phyloP scores from a whole-genome alignment of 176 grass and related monocot genomes.

The Pontederia paniculata region DNA sequence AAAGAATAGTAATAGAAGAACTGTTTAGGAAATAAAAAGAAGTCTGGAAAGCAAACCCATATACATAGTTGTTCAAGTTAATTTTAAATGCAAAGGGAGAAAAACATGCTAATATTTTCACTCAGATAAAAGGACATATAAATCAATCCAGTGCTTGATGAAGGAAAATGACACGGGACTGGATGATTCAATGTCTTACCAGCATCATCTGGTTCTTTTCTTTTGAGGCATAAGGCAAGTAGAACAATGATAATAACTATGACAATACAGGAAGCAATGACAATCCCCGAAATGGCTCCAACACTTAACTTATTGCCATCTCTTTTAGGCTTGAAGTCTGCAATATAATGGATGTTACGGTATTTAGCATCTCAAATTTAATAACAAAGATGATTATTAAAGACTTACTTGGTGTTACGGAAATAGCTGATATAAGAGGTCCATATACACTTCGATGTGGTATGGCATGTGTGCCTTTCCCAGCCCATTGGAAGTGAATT shows the following conservation, averaged over 20 bases:
- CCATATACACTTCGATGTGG: slow-evolving; percentile 27
- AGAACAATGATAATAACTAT: neutral
- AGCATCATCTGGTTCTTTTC: neutral
- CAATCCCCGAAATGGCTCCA: slow-evolving; percentile 9
- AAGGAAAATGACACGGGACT: no score
- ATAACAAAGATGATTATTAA: neutral
- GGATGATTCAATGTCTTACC: neutral
- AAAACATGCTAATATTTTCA: no score
- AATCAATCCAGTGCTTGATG: no score
- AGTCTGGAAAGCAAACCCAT: no score
- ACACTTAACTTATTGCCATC: neutral
- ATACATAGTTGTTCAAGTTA: no score
- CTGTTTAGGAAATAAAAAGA: no score
- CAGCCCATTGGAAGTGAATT: slow-evolving; percentile 28
- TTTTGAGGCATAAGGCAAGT: neutral
- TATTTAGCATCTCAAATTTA: neutral
- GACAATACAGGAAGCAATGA: slow-evolving; percentile 2
- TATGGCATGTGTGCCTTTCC: slow-evolving; percentile 30
- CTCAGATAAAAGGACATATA: no score
- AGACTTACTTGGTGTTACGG: slow-evolving; percentile 18
- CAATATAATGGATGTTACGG: neutral
- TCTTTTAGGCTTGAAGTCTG: slow-evolving; percentile 6
- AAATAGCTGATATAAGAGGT: slow-evolving; percentile 31
- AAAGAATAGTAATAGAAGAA: no score
- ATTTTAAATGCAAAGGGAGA: no score